A percentile compares a stretch with the other conserved stretches of the same genome.
Evolutionary conservation across 1,284 basidiomycete genomes (phyloP).

Genomic region (Irpex sp.): DNA sequence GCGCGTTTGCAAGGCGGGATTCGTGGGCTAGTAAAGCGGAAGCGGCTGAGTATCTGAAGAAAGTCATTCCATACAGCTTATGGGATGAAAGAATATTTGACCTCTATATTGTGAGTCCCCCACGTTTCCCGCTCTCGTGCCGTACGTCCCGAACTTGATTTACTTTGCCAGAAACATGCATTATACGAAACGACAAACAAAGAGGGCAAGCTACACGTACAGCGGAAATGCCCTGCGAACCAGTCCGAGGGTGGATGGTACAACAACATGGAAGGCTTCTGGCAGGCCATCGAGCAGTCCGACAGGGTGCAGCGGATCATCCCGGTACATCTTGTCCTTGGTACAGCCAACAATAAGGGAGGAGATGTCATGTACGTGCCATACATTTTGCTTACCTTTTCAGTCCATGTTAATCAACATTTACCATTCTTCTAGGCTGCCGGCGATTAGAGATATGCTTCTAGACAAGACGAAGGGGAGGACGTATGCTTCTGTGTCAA

Average conservation of each 20-base stretch:
- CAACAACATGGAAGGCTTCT: neutral
- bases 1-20: neutral
- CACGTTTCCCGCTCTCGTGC: neutral
- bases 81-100: slow-evolving; percentile 5
- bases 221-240: neutral
- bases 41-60: neutral
- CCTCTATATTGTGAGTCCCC: neutral
- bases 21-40: neutral
- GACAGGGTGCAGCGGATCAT: neutral
- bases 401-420: neutral
- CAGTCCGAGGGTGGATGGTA: neutral
- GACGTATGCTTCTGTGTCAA: neutral
- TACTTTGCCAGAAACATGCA: neutral
- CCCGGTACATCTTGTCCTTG: neutral
- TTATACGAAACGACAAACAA: neutral
- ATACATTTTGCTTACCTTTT: neutral
- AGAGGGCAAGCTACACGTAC: neutral
- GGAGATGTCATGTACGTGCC: neutral
- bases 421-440: neutral
- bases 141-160: neutral
- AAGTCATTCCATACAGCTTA: neutral
- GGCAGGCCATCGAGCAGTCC: neutral
- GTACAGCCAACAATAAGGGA: neutral
- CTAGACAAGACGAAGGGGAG: neutral
- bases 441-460: neutral